phyloP scores from a whole-genome alignment of 1,284 basidiomycete species.

The Grifola frondosa region DNA sequence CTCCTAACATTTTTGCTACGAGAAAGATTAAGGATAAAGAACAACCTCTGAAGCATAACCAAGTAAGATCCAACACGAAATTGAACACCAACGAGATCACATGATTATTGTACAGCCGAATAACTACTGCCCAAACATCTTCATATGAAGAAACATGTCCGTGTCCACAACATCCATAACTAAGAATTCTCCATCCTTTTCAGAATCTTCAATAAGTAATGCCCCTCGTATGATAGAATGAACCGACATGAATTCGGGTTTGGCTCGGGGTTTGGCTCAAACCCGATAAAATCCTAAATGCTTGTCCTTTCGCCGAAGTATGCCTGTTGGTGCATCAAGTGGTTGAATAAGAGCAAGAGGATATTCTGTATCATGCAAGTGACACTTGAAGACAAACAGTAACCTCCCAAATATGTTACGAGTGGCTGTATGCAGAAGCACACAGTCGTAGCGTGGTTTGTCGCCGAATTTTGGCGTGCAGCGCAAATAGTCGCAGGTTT shows the following conservation, averaged over 20 bases:
- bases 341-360: conserved; percentile 28
- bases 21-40: no score
- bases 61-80: no score
- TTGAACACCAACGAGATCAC: no score
- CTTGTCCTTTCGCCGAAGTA: conserved; percentile 17
- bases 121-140: no score
- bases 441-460: conserved; percentile 24
- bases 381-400: conserved; percentile 23
- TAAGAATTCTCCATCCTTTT: conserved; percentile 20
- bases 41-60: no score
- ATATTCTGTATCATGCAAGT: conserved; percentile 3
- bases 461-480: conserved; percentile 28
- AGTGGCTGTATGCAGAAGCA: conserved; percentile 22
- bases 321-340: conserved; percentile 17
- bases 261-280: conserved; percentile 5
- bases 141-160: conserved; percentile 28
- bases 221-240: conserved; percentile 27
- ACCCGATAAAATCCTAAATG: conserved; percentile 25
- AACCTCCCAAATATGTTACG: conserved; percentile 19
- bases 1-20: no score
- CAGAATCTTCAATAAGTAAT: conserved; percentile 20
- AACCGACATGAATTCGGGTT: conserved; percentile 23
- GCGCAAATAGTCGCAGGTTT: conserved; percentile 23
- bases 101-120: no score
- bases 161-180: conserved; percentile 27